Base-by-base conservation (phyloP, 768 basidiomycete species). In the Cyathus striatus region DNA sequence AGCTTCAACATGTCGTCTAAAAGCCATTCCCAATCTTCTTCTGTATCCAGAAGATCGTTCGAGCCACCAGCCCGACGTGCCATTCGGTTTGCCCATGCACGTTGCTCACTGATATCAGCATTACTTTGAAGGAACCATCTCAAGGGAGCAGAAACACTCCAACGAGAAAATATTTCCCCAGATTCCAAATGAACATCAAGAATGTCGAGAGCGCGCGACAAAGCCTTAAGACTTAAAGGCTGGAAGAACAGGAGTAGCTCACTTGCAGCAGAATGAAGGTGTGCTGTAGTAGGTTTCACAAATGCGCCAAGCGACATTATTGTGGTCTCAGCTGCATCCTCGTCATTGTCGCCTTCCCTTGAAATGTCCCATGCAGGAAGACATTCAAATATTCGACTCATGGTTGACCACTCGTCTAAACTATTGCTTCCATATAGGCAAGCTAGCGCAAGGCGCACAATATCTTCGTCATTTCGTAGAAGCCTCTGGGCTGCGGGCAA, bases 341-440 rank as follows among this genome's bases (percentile, higher is more conserved):
- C 78, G 45, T 87, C 76, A 32, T 74, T 72, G 37, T 83, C 78
- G 30, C 72, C 76, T n/a, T 72, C 73, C 32, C 60, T 59, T 3
- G 69, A 49, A 33, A 81, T 68, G 44, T 81, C 83, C 90, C 94
- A 96, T 3, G 85, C 95, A 0, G 95, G 95, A 23, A 98, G 72
- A 57, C 94, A 99, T 58, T 99, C 95, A 59, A 99, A 97, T 40
- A 99, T 89, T 23, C 72, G 69, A 50, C 86, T 90, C 93, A 96
- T 97, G 3, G 70, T 81, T 1, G 79, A 56, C 90, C 90, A 95
- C 50, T 83, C 74, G 45, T 79, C 70, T 24, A 83, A 63, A 43
- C 75, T 76, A 46, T 81, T 74, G 52, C 78, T 86, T 12, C 92
- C 92, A 49, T 99, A 99, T 18, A 97, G 63, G 53, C 84, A 86